Base-by-base conservation (phyloP, 148 eudicot genomes). In the Rhododendron ferrugineum region DNA sequence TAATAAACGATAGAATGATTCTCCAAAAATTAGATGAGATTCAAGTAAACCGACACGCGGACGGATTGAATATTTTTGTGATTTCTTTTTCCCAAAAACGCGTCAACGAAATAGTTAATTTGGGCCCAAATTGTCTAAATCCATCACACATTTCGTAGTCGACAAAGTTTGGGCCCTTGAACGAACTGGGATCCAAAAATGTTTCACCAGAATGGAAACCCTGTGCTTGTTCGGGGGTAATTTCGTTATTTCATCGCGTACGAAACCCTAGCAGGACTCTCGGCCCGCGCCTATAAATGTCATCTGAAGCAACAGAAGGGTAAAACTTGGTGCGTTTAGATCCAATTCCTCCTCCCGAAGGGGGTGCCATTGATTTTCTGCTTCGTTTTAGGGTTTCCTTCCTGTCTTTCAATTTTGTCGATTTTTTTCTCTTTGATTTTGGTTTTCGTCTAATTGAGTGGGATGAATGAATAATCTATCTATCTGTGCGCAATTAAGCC, bases 401-500 rank as follows among this genome's bases (percentile, higher is more conserved):
- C 4, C 6, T 32, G 8, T 54, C 34, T 11, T 11, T 22, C 26
- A 7, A 5, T 1, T 11, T 32, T 0, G 15, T 28, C 10, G 34
- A 66, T 9, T 16, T 14, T 70, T 73, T 30, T 1, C 15, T 30
- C 9, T 70, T 70, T 30, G 37, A 28, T 70, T 70, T 70, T 32
- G 20, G 0, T 26, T 50, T 46, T 47, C 58, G 15, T 0, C 6
- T 50, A 1, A 79, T 26, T 26, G 6, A 14, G 7, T 11, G 73
- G 73, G 28, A 81, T 56, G 42, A 18, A 58, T 50, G 54, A 11
- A 6, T 11, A n/a, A 22, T 40, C 44, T 40, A 40, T 40, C 2
- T 60, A 76, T 84, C 85, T 74, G 87, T 90, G 88, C 60, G 82
- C 88, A 90, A 90, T 46, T 90, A 90, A 90, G 91, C 91, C 91